Conservation (phyloP, 2,329 filamentous ascomycete genomes). For the Davidsoniella australis region DNA sequence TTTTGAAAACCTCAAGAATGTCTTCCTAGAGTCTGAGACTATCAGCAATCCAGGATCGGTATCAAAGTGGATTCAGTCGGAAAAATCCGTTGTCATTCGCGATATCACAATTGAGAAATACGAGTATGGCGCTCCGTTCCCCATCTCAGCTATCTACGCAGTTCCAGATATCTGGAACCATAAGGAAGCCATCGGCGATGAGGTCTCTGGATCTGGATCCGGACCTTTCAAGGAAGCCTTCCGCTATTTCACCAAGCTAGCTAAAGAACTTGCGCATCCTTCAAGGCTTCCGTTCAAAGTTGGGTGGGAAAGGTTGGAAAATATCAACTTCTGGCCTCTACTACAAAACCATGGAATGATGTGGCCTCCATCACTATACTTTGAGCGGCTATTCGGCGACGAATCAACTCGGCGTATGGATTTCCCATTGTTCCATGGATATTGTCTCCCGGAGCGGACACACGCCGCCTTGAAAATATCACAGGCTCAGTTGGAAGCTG, state of each 20-base stretch:
- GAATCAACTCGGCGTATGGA: background rate
- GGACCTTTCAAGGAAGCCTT: background rate
- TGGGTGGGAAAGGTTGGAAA: background rate
- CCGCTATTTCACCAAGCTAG: too few relatives aligned
- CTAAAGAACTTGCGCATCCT: too few relatives aligned
- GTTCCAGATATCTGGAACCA: conserved; percentile 2
- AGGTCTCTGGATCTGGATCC: conserved; percentile 1
- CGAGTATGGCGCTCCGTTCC: background rate
- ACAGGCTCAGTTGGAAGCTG: background rate
- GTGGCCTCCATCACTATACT: conserved; percentile 4
- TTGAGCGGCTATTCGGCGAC: conserved; percentile 1
- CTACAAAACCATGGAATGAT: background rate
- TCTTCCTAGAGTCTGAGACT: conserved; percentile 2
- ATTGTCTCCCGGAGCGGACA: background rate
- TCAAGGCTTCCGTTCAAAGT: too few relatives aligned
- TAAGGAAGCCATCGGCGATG: background rate
- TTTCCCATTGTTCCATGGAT: background rate
- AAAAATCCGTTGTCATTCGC: conserved; percentile 4
- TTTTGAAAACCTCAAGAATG: conserved; percentile 6
- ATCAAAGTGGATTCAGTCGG: conserved; percentile 5
- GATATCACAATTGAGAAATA: conserved; percentile 1
- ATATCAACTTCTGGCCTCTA: conserved; percentile 6
- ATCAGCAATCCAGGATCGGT: background rate
- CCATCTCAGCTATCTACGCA: background rate
- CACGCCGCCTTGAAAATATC: background rate